These are phyloP conservation scores for Globisporangium spinosum DNA, from an alignment of 352 stramenopile genomes.

Conservation along the genomic window DNA sequence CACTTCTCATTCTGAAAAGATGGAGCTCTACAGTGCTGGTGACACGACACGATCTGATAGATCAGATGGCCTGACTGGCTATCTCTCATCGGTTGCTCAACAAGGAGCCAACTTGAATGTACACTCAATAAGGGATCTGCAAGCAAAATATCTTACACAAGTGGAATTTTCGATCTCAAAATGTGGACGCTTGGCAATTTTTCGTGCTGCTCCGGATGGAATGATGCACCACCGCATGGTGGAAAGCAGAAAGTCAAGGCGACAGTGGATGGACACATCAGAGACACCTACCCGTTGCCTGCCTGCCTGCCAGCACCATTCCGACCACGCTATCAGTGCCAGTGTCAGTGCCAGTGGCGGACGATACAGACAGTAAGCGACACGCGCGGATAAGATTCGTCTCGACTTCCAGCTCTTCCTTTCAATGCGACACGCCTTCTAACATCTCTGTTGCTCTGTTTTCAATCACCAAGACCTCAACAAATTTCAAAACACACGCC, in stretches of 20 bases:
- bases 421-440: not conserved
- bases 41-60: constrained; percentile 10
- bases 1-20: not conserved
- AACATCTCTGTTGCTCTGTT: not conserved
- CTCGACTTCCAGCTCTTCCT: not conserved
- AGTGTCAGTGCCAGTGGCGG: not conserved
- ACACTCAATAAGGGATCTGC: not conserved
- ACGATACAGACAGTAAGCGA: not conserved
- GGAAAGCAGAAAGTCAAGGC: not conserved
- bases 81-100: not conserved
- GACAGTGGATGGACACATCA: not conserved
- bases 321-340: not conserved
- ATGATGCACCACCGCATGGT: not conserved
- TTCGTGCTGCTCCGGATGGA: not conserved
- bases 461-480: not conserved
- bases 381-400: not conserved
- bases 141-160: not conserved
- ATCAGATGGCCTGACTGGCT: constrained; percentile 9
- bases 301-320: not conserved
- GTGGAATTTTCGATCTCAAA: not conserved
- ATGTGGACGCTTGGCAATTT: not conserved
- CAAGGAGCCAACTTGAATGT: not conserved
- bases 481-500: not conserved
- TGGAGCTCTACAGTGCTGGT: not conserved
- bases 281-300: not conserved